phyloP scores from a whole-genome alignment of 164 flowering plant species.

The Tinospora cordifolia region DNA sequence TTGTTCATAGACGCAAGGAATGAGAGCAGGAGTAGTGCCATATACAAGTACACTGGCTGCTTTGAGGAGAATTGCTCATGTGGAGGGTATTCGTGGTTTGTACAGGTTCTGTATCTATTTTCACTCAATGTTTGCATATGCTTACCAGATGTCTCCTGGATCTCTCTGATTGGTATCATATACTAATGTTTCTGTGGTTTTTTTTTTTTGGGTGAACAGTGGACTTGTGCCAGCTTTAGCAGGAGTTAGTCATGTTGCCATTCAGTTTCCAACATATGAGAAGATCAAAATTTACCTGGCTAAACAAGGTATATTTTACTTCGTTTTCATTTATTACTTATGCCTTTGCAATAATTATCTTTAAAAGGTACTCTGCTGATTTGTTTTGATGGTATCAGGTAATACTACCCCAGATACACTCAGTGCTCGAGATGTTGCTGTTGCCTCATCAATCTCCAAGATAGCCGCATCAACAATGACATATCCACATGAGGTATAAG shows the following conservation, averaged over 20 bases:
- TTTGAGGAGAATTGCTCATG: conserved; percentile 72
- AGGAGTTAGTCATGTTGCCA: conserved; percentile 96
- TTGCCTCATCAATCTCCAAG: conserved; percentile 93
- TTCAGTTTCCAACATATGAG: conserved; percentile 93
- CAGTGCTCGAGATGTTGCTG: conserved; percentile 75
- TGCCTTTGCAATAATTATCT: neutral
- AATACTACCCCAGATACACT: conserved; percentile 65
- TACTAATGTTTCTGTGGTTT: conserved; percentile 10
- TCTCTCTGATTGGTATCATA: neutral
- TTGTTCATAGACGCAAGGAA: no score
- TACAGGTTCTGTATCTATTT: conserved; percentile 50
- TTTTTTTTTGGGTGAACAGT: conserved; percentile 40
- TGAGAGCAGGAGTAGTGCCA: conserved; percentile 63
- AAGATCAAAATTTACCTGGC: conserved; percentile 81
- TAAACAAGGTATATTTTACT: conserved; percentile 34
- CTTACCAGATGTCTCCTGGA: neutral
- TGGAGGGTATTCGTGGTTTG: conserved; percentile 92
- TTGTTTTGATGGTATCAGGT: conserved; percentile 31
- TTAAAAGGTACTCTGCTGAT: conserved; percentile 3
- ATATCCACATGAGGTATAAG: conserved; percentile 93
- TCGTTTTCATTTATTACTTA: neutral
- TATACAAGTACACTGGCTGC: conserved; percentile 80
- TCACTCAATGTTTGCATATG: neutral
- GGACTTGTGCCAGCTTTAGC: conserved; percentile 97
- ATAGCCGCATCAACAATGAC: conserved; percentile 92